Base-by-base conservation (phyloP, 345 rosid species). In the Anacardium occidentale region DNA sequence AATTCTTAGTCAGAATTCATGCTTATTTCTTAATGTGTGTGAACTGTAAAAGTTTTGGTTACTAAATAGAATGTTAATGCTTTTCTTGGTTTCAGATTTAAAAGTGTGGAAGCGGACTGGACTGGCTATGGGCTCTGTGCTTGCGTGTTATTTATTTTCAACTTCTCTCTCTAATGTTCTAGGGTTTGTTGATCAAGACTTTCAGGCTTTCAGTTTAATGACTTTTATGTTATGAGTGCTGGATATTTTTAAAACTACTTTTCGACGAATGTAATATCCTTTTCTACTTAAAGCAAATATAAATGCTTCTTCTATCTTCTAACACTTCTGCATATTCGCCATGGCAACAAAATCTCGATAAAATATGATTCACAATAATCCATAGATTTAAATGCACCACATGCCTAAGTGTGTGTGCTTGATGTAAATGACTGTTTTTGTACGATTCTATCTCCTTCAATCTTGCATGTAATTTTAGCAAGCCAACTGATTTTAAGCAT, bases 1-100 rank as follows among this genome's bases (percentile, higher is more conserved):
- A n/a, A n/a, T n/a, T n/a, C n/a, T 37, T 20, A 12, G 21, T 53
- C 32, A n/a, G 26, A 68, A 18, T 32, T 29, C 3, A 29, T 29
- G 32, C 32, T 29, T 29, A 29, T 29, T 29, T 29, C 32, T 29
- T 32, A 10, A 29, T 18, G 58, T 17, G 2, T 51, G 53, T 51
- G 70, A 51, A 51, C 47, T 18, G 25, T 68, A 10, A 68, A 68
- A 18, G 12, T 52, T 52, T 67, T 53, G 20, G 20, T 32, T 10
- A 67, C 71, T 32, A 11, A 48, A 62, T 25, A n/a, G 9, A 45
- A 14, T 68, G 14, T 47, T 60, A 26, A 45, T 70, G 32, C 25
- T 47, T 48, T 60, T 71, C 51, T 48, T 34, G 57, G 62, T 57
- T 79, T 74, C 82, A 79, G 82, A 63, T 75, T 56, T 79, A 70